Conservation (phyloP, 1,284 basidiomycete genomes). For the Ganoderma lucidum region DNA sequence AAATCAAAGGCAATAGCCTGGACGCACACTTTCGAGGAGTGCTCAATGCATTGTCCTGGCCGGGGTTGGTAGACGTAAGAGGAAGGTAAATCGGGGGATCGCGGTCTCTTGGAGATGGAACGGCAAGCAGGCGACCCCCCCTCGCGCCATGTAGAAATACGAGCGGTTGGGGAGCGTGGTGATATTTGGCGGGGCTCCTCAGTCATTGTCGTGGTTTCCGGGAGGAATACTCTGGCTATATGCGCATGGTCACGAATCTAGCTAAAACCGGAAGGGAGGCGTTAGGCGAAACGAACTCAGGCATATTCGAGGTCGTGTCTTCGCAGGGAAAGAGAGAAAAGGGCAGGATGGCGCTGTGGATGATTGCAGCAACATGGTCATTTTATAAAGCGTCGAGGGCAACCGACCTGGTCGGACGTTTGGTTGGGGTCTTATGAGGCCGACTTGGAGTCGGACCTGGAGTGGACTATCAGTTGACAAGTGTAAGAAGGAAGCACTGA, state of each 20-base stretch:
- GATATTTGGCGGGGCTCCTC: slow-evolving; percentile 13
- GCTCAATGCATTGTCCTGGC: background rate
- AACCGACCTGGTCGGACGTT: background rate
- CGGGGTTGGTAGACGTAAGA: background rate
- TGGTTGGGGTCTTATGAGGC: background rate
- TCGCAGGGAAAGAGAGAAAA: background rate
- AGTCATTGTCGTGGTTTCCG: slow-evolving; percentile 9
- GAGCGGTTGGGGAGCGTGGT: slow-evolving; percentile 13
- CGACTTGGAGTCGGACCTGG: slow-evolving; percentile 15
- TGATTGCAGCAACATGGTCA: background rate
- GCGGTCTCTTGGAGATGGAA: slow-evolving; percentile 5
- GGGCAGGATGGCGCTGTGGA: background rate
- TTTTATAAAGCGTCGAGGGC: background rate
- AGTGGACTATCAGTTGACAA: slow-evolving; percentile 5
- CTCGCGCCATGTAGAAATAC: slow-evolving; percentile 10
- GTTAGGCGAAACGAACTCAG: background rate
- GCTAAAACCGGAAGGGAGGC: background rate
- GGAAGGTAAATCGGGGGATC: slow-evolving; percentile 9
- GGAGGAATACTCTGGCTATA: slow-evolving; percentile 14
- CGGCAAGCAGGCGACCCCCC: background rate
- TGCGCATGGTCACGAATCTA: background rate
- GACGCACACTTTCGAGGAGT: slow-evolving; percentile 14
- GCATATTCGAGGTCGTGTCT: slow-evolving; percentile 9
- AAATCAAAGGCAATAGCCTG: background rate
- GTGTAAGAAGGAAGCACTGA: background rate